Percentiles rank a stretch among this genome's conserved stretches.
Evolutionary conservation across 2,329 filamentous ascomycete species (phyloP).

Genomic region (Calonectria crousiana): DNA sequence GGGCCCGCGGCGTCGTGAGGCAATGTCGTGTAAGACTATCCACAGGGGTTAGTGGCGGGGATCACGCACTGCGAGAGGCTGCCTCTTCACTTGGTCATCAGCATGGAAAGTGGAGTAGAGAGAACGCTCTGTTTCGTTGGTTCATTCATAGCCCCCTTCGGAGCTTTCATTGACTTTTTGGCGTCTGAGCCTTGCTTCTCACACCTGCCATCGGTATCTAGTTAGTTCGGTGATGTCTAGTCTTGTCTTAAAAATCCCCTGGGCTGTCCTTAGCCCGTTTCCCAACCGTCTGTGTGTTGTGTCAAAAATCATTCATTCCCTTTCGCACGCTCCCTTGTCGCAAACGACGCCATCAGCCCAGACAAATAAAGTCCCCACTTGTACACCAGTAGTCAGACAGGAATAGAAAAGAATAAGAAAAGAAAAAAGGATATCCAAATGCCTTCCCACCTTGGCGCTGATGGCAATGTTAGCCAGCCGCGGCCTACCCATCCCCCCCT

Average conservation of each 20-base stretch:
- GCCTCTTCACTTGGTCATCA: slow-evolving; percentile 1
- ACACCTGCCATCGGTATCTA: slow-evolving; percentile 24
- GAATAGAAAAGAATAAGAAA: slow-evolving; percentile 1
- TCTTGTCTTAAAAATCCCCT: slow-evolving; percentile 22
- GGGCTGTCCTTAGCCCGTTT: slow-evolving; percentile 11
- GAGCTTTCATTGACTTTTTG: slow-evolving; percentile 21
- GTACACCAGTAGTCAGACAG: slow-evolving; percentile 19
- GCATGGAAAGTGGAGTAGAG: slow-evolving; percentile 11
- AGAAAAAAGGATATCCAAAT: neutral
- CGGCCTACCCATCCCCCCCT: slow-evolving; percentile 14
- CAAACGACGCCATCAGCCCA: slow-evolving; percentile 9
- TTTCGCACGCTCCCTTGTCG: neutral
- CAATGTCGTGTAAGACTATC: slow-evolving; percentile 17
- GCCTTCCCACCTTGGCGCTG: slow-evolving; percentile 14
- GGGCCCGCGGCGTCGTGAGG: slow-evolving; percentile 4
- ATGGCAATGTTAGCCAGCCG: slow-evolving; percentile 37
- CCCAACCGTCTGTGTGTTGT: slow-evolving; percentile 18
- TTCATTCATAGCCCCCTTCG: slow-evolving; percentile 22
- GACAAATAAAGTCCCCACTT: slow-evolving; percentile 18
- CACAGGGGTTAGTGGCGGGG: slow-evolving; percentile 1
- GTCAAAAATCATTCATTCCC: slow-evolving; percentile 16
- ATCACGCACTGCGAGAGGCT: neutral
- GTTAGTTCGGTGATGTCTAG: slow-evolving; percentile 18
- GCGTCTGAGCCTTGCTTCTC: slow-evolving; percentile 16
- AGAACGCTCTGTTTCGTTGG: slow-evolving; percentile 15